These are phyloP conservation scores for Nemania sp. DNA, from an alignment of 2,329 filamentous ascomycete genomes.

Conservation along the genomic window DNA sequence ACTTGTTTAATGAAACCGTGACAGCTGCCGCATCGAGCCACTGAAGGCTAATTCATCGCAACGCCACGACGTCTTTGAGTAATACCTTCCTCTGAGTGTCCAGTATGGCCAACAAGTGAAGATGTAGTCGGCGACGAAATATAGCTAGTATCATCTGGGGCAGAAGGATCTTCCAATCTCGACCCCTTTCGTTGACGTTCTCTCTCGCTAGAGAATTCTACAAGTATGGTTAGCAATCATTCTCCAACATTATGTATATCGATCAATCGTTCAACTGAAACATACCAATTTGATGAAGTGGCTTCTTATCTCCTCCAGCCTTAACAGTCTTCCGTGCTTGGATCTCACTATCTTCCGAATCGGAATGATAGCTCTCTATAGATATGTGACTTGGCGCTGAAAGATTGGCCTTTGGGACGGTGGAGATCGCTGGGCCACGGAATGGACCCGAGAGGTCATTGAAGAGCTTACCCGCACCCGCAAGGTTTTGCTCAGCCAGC, in stretches of 20 bases:
- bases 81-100: conserved; percentile 35
- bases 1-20: too few relatives aligned
- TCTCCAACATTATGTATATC: neutral
- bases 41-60: too few relatives aligned
- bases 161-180: neutral
- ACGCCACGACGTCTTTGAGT: neutral
- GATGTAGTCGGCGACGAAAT: conserved; percentile 23
- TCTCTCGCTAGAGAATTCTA: conserved; percentile 32
- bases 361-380: conserved; percentile 35
- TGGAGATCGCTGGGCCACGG: conserved; percentile 27
- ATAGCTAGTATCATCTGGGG: conserved; percentile 3
- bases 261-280: neutral
- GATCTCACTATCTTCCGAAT: conserved; percentile 25
- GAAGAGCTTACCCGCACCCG: conserved; percentile 36
- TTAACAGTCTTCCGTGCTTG: conserved; percentile 15
- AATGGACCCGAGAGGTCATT: conserved; percentile 26
- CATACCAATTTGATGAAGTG: conserved; percentile 31
- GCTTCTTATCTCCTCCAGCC: neutral
- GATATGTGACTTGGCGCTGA: conserved; percentile 36
- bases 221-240: neutral
- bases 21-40: too few relatives aligned
- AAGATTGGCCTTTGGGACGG: conserved; percentile 25
- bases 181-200: conserved; percentile 16
- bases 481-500: conserved; percentile 33
- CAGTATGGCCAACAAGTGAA: conserved; percentile 37